Conservation (phyloP, 345 rosid genomes). For the Hibiscus mutabilis region DNA sequence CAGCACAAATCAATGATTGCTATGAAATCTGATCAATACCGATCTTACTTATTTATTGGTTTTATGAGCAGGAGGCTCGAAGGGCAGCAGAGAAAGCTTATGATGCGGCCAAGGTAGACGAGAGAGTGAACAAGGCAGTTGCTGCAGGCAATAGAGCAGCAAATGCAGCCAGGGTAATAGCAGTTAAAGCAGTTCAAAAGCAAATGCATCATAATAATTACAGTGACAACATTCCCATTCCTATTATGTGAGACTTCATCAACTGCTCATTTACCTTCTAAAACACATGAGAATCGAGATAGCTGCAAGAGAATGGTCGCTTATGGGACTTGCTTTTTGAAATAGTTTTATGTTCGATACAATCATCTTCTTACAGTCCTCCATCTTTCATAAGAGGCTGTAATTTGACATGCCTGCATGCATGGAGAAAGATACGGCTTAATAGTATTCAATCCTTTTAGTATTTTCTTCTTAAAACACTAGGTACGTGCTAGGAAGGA, state of each 20-base stretch:
- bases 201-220: slow-evolving; percentile 46
- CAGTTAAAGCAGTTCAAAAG: slow-evolving; percentile 78
- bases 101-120: too few relatives aligned
- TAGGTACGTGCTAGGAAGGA: too few relatives aligned
- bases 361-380: slow-evolving; percentile 16
- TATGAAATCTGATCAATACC: too few relatives aligned
- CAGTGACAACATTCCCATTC: slow-evolving; percentile 26
- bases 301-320: slow-evolving; percentile 9
- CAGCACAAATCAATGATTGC: neutral
- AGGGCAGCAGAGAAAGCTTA: too few relatives aligned
- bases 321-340: slow-evolving; percentile 1
- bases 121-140: too few relatives aligned
- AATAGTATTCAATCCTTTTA: too few relatives aligned
- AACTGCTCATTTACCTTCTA: neutral
- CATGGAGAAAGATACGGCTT: too few relatives aligned
- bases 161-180: slow-evolving; percentile 48
- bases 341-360: neutral
- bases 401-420: neutral
- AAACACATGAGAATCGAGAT: neutral
- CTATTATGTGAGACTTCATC: slow-evolving; percentile 29
- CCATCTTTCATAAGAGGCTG: slow-evolving; percentile 13
- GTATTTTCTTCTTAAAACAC: too few relatives aligned
- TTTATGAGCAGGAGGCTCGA: too few relatives aligned
- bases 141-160: too few relatives aligned
- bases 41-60: too few relatives aligned